These are phyloP conservation scores for Penicillium sp. DNA, from an alignment of 2,329 filamentous ascomycete genomes.

Conservation along the genomic window DNA sequence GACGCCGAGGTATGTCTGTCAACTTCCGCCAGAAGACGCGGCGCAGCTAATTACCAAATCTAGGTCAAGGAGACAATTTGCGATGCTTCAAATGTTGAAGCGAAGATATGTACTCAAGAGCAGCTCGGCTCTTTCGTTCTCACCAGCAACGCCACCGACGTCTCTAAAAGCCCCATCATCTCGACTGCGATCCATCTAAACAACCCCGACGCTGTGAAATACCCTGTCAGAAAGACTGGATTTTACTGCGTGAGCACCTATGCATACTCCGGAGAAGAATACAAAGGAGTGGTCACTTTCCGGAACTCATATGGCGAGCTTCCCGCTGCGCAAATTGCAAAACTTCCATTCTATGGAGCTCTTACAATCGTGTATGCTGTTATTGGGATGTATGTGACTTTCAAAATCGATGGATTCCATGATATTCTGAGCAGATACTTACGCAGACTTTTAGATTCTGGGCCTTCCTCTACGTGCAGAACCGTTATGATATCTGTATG, in stretches of 20 bases:
- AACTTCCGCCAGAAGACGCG: background rate
- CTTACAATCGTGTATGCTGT: conserved; percentile 92
- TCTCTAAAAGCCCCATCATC: conserved; percentile 69
- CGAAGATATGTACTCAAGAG: conserved; percentile 70
- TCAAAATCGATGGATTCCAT: background rate
- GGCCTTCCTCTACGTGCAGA: conserved; percentile 93
- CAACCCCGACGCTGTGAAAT: conserved; percentile 68
- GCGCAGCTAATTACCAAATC: conserved; percentile 32
- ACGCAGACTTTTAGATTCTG: conserved; percentile 63
- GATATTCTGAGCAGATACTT: conserved; percentile 13
- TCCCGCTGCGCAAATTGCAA: conserved; percentile 91
- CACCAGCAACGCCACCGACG: conserved; percentile 68
- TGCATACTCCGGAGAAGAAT: conserved; percentile 65
- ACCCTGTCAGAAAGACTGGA: conserved; percentile 82
- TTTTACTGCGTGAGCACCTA: conserved; percentile 92
- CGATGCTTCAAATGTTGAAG: conserved; percentile 66
- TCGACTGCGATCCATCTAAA: conserved; percentile 82
- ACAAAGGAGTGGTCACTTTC: conserved; percentile 82
- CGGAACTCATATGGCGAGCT: conserved; percentile 96
- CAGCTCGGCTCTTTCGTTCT: conserved; percentile 84
- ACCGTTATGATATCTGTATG: conserved; percentile 83
- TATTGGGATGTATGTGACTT: conserved; percentile 62
- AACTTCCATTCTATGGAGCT: conserved; percentile 93
- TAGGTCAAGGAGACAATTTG: conserved; percentile 69
- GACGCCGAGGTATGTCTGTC: conserved; percentile 52